Percentiles rank a stretch among this genome's conserved stretches.
phyloP scores from a whole-genome alignment of 2,329 filamentous ascomycete genomes.

The Ceratocystiopsis sp. region DNA sequence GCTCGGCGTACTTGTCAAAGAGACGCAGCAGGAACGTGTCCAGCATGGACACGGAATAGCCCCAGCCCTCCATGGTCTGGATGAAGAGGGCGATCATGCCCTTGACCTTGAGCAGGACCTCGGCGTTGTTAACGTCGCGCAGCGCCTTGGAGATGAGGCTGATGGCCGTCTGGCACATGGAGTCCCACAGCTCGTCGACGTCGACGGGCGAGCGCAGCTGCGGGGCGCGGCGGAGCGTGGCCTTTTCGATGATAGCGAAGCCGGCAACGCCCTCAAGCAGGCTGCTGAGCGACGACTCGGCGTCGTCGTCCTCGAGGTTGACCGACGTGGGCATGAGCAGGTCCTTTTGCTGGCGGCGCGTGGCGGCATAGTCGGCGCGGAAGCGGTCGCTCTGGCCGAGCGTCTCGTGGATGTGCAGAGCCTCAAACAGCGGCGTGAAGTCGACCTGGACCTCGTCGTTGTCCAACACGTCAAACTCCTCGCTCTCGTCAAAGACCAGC shows the following conservation, averaged over 20 bases:
- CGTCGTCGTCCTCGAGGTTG: constrained; percentile 66
- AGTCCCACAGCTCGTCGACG: constrained; percentile 98
- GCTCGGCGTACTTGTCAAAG: constrained; percentile 85
- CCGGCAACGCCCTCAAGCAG: constrained; percentile 86
- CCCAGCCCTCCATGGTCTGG: constrained; percentile 97
- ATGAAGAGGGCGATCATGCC: constrained; percentile 86
- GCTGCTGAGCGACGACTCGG: constrained; percentile 73
- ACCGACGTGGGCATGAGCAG: constrained; percentile 64
- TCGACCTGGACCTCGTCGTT: constrained; percentile 93
- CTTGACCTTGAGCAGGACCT: constrained; percentile 86
- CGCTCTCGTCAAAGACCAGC: constrained; percentile 81
- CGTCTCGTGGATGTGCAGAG: constrained; percentile 89
- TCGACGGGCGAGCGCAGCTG: constrained; percentile 70
- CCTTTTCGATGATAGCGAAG: constrained; percentile 90
- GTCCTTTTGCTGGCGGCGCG: constrained; percentile 80
- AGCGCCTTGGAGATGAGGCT: constrained; percentile 66
- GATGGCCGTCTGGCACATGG: constrained; percentile 83
- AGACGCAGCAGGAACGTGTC: constrained; percentile 74
- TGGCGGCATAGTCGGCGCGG: constrained; percentile 77
- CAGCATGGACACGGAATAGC: constrained; percentile 65
- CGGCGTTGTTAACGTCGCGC: constrained; percentile 67
- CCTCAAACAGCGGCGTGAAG: constrained; percentile 88
- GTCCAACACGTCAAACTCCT: constrained; percentile 88
- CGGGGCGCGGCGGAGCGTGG: constrained; percentile 74
- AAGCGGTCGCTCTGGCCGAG: constrained; percentile 87